A percentile compares a stretch with the other conserved stretches of the same genome.
phyloP scores from a whole-genome alignment of 2,329 filamentous ascomycete genomes.

The Pseudopithomyces chartarum region DNA sequence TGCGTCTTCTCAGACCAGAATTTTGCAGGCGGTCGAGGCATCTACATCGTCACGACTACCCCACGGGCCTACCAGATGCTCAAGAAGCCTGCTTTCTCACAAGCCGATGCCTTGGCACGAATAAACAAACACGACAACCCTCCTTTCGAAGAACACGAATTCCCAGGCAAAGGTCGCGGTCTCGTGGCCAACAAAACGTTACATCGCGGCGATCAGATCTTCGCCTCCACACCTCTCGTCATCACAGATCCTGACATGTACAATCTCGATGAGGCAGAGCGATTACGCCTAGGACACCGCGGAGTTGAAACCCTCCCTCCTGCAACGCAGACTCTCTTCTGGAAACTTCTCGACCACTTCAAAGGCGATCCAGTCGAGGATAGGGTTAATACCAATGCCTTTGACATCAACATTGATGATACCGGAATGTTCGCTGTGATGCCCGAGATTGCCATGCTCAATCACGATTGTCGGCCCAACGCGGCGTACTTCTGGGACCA shows the following conservation, averaged over 20 bases:
- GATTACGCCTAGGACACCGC: constrained; percentile 32
- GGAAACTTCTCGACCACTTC: constrained; percentile 37
- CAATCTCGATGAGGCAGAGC: constrained; percentile 26
- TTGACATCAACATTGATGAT: constrained; percentile 33
- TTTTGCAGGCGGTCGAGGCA: constrained; percentile 38
- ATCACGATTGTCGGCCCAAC: constrained; percentile 45
- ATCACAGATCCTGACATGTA: constrained; percentile 35
- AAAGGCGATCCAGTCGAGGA: constrained; percentile 39
- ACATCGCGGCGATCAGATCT: constrained; percentile 39
- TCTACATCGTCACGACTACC: constrained; percentile 36
- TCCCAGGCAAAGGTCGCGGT: constrained; percentile 40
- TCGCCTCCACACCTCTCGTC: constrained; percentile 39
- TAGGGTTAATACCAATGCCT: constrained; percentile 44
- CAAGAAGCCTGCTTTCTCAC: constrained; percentile 34
- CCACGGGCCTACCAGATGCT: constrained; percentile 32
- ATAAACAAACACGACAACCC: constrained; percentile 34
- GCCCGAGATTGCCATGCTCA: constrained; percentile 43
- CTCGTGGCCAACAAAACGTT: constrained; percentile 42
- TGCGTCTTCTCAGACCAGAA: constrained; percentile 37
- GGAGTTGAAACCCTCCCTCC: constrained; percentile 32
- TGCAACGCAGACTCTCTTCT: constrained; percentile 26
- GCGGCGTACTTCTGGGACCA: constrained; percentile 50
- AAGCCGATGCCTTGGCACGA: constrained; percentile 19
- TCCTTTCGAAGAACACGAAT: constrained; percentile 33
- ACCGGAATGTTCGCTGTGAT: constrained; percentile 32